These are phyloP conservation scores for Straminergon stramineum DNA, from an alignment of 225 moss, liverwort and hornwort genomes.

Conservation along the genomic window DNA sequence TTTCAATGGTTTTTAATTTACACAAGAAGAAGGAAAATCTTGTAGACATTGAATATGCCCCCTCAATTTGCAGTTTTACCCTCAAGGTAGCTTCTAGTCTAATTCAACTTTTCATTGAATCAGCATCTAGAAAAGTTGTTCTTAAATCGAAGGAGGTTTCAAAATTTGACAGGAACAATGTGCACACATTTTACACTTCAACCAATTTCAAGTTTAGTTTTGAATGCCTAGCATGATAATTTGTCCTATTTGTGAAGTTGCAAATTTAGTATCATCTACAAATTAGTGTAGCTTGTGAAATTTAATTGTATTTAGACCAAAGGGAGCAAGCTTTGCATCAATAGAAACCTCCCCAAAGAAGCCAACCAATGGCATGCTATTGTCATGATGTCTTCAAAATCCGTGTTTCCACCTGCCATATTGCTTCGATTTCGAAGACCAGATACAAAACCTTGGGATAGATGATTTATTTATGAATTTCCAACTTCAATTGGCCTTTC, in stretches of 20 bases:
- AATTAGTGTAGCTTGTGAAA: rapidly evolving
- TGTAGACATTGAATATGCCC: rapidly evolving
- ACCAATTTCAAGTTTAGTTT: rapidly evolving
- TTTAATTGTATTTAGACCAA: rapidly evolving
- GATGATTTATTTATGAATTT: neutral
- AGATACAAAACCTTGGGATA: no score
- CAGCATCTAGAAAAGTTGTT: rapidly evolving
- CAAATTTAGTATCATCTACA: neutral
- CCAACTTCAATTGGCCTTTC: neutral
- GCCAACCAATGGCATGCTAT: rapidly evolving
- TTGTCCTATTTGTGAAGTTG: neutral
- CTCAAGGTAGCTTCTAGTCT: rapidly evolving
- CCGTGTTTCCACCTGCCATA: neutral
- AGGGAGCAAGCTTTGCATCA: rapidly evolving
- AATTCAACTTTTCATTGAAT: neutral
- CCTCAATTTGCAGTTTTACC: neutral
- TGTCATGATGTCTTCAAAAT: rapidly evolving
- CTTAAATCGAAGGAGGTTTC: neutral
- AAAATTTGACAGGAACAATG: neutral
- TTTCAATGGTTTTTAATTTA: neutral
- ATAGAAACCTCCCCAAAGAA: rapidly evolving
- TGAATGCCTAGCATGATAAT: no score
- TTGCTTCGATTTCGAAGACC: rapidly evolving
- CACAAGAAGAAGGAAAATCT: neutral
- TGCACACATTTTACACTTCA: rapidly evolving